Percentiles rank a stretch among this genome's conserved stretches.
These are phyloP conservation scores for Alternaria sp. DNA, from an alignment of 2,329 filamentous ascomycete species.

Conservation along the genomic window DNA sequence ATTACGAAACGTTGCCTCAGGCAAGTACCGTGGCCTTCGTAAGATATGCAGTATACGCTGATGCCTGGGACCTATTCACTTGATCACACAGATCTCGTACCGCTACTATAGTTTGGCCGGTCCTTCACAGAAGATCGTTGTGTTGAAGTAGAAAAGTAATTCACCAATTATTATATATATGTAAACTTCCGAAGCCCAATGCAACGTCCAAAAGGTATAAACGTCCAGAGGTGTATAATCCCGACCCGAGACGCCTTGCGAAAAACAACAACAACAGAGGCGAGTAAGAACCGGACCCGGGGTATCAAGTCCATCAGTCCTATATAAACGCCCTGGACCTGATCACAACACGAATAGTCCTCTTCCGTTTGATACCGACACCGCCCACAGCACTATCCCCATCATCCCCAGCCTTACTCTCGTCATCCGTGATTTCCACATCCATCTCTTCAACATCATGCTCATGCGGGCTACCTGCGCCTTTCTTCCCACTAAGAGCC, in stretches of 20 bases:
- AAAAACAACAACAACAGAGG: background rate
- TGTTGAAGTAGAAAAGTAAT: background rate
- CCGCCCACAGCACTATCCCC: constrained; percentile 25
- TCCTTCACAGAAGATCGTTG: background rate
- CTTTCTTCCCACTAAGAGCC: constrained; percentile 7
- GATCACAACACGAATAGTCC: constrained; percentile 45
- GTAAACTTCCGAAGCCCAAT: background rate
- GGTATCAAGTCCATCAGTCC: constrained; percentile 6
- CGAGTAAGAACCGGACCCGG: background rate
- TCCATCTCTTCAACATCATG: constrained; percentile 27
- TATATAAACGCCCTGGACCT: constrained; percentile 47
- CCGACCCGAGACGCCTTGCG: background rate
- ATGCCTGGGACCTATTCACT: background rate
- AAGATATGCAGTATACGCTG: background rate
- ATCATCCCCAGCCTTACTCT: constrained; percentile 25
- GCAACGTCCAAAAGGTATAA: background rate
- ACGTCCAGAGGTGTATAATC: background rate
- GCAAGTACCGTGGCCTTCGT: background rate
- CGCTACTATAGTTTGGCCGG: background rate
- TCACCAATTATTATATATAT: background rate
- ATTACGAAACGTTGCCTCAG: background rate
- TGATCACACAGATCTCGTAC: background rate
- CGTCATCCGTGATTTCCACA: constrained; percentile 31
- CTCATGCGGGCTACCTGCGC: background rate
- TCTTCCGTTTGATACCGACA: constrained; percentile 38